Evolutionary conservation across 345 rosid genomes (phyloP).

Genomic region (Salix dunnii): DNA sequence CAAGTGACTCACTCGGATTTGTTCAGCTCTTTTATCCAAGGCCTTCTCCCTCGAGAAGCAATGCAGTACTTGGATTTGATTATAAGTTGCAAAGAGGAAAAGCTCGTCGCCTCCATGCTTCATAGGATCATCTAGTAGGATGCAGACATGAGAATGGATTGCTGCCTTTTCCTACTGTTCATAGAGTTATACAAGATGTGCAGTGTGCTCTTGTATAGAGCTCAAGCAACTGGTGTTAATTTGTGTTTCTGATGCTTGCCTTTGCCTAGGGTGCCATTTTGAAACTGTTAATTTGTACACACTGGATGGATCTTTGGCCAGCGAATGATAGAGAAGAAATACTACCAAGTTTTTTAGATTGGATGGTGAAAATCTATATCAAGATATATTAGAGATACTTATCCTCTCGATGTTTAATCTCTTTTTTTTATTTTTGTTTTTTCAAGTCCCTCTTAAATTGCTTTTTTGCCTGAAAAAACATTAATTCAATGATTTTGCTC

Average conservation of each 20-base stretch:
- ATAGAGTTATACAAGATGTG: too few relatives aligned
- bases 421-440: too few relatives aligned
- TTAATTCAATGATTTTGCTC: too few relatives aligned
- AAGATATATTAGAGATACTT: too few relatives aligned
- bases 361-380: too few relatives aligned
- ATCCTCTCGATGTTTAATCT: too few relatives aligned
- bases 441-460: too few relatives aligned
- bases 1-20: conserved; percentile 51
- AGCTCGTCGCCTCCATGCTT: conserved; percentile 14
- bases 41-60: conserved; percentile 59
- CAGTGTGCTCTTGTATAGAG: not conserved
- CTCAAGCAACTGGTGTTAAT: not conserved
- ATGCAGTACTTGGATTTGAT: conserved; percentile 59
- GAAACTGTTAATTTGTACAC: not conserved
- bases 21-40: conserved; percentile 49
- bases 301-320: not conserved
- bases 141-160: not conserved
- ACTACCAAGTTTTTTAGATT: not conserved
- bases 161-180: not conserved
- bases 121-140: conserved; percentile 9
- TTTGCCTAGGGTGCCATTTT: not conserved
- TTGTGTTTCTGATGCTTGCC: not conserved
- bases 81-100: conserved; percentile 33
- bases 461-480: too few relatives aligned
- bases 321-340: not conserved